Conservation (phyloP, 805 yeast species). For the Teunomyces barrocoloradensis region DNA sequence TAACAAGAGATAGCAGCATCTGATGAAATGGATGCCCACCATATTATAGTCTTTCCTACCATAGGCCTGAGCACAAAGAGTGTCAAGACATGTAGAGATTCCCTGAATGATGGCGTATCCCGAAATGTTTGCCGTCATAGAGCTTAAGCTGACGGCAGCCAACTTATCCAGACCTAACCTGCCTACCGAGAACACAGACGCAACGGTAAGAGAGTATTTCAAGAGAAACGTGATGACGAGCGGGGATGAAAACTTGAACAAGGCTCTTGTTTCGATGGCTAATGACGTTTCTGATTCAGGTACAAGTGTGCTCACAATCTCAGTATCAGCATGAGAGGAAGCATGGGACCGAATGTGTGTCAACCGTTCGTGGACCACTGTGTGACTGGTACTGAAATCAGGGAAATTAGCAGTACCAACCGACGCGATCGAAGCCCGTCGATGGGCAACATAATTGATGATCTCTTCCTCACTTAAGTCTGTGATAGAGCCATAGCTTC, state of each 20-base stretch:
- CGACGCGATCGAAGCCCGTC: constrained; percentile 39
- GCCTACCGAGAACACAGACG: constrained; percentile 76
- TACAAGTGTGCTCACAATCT: constrained; percentile 24
- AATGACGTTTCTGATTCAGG: constrained; percentile 46
- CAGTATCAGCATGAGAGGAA: constrained; percentile 15
- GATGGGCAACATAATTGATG: constrained; percentile 35
- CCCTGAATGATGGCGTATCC: constrained; percentile 78
- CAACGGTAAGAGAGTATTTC: constrained; percentile 72
- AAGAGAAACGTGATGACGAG: constrained; percentile 63
- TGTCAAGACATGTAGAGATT: constrained; percentile 73
- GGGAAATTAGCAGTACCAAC: constrained; percentile 9
- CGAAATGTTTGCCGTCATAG: constrained; percentile 76
- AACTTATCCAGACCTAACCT: constrained; percentile 67
- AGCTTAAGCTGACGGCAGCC: constrained; percentile 72
- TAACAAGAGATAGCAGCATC: constrained; percentile 59
- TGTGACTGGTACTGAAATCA: constrained; percentile 3
- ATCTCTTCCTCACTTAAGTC: constrained; percentile 34
- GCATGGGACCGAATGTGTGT: constrained; percentile 15
- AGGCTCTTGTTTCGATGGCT: constrained; percentile 36
- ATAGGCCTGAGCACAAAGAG: constrained; percentile 74
- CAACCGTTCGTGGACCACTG: constrained; percentile 12
- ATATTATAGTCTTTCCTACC: constrained; percentile 62
- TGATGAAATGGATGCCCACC: constrained; percentile 67
- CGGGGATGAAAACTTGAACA: constrained; percentile 50
- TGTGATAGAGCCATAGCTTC: constrained; percentile 3